These are phyloP conservation scores for Trichothecium roseum DNA, from an alignment of 2,329 filamentous ascomycete genomes.

Conservation along the genomic window DNA sequence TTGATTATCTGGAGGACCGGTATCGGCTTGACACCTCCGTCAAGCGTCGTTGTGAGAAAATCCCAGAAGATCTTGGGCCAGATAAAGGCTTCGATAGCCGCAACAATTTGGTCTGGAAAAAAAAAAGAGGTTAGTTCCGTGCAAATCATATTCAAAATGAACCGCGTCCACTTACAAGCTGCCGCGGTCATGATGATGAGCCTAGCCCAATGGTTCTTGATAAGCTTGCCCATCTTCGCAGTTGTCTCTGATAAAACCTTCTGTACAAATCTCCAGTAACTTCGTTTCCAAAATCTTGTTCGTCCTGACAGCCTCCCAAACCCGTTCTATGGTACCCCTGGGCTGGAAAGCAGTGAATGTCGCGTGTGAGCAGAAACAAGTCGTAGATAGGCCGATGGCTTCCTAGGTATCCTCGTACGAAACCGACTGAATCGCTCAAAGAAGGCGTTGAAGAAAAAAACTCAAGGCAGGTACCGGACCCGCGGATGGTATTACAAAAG, in stretches of 20 bases:
- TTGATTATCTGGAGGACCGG: slow-evolving; percentile 87
- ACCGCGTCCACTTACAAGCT: slow-evolving; percentile 48
- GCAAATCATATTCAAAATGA: too few relatives aligned
- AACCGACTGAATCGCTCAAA: slow-evolving; percentile 15
- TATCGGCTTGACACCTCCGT: slow-evolving; percentile 75
- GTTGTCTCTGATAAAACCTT: background rate
- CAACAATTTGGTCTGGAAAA: slow-evolving; percentile 70
- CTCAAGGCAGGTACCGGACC: slow-evolving; percentile 46
- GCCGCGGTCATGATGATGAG: slow-evolving; percentile 85
- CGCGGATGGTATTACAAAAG: slow-evolving; percentile 22
- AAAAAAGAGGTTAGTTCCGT: slow-evolving; percentile 13
- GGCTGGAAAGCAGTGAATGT: too few relatives aligned
- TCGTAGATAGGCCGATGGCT: too few relatives aligned
- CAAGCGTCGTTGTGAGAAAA: slow-evolving; percentile 83
- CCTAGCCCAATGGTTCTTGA: slow-evolving; percentile 98
- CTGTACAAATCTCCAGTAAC: too few relatives aligned
- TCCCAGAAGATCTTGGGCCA: slow-evolving; percentile 99
- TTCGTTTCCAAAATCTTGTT: too few relatives aligned
- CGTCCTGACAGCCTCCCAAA: too few relatives aligned
- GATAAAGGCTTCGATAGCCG: slow-evolving; percentile 81
- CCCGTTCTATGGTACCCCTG: too few relatives aligned
- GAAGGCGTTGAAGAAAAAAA: slow-evolving; percentile 15
- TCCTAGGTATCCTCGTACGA: too few relatives aligned
- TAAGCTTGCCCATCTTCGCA: slow-evolving; percentile 79
- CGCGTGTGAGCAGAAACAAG: too few relatives aligned